Base-by-base conservation (phyloP, 2,329 filamentous ascomycete genomes). In the Immersiporthe knoxdaviesiana region DNA sequence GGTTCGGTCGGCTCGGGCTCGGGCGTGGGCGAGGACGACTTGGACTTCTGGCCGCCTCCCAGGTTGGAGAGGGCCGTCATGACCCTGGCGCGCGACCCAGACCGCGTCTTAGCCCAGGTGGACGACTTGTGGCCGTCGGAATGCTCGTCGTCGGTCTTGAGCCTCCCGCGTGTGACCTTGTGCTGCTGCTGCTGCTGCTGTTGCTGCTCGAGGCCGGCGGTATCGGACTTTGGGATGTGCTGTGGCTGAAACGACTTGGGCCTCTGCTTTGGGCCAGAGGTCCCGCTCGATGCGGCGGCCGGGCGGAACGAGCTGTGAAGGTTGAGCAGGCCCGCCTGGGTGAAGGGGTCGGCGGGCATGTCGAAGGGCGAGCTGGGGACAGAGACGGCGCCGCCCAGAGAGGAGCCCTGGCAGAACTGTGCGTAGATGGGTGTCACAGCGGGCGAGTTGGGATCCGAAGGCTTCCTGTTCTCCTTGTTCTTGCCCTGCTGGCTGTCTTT, bases 381-480 rank as follows among this genome's bases (percentile, higher is more conserved):
- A 67, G 72, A 65, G 70, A 72, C 59, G 73, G 73, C 68, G 74
- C 74, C 68, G 74, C 77, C 69, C 74, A 78, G 73, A 72, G 77
- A 70, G 73, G 77, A 70, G 74, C 78, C 78, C 71, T 78, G 83
- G 60, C 82, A 81, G 77, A 95, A 96, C 75, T 96, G 91, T 18
- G 92, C 88, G 84, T 92, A 97, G 68, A 95, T 94, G 32, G 94
- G 93, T 1, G 91, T 89, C 24, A 87, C 84, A 12, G 80, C 72
- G 47, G 66, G 70, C 6, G 70, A 72, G 16, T 81, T 77, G 4
- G 82, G 83, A 69, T 82, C 80, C 0, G 84, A 82, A 3, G 92
- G 92, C 41, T 87, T 90, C 66, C 85, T 86, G 77, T 97, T 97
- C 79, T 97, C 94, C 80, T 97, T 97, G 78, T 95, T 90, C 75